A percentile compares a stretch with the other conserved stretches of the same genome.
These are phyloP conservation scores for Melaleuca quinquenervia DNA, from an alignment of 345 rosid genomes.

Conservation along the genomic window DNA sequence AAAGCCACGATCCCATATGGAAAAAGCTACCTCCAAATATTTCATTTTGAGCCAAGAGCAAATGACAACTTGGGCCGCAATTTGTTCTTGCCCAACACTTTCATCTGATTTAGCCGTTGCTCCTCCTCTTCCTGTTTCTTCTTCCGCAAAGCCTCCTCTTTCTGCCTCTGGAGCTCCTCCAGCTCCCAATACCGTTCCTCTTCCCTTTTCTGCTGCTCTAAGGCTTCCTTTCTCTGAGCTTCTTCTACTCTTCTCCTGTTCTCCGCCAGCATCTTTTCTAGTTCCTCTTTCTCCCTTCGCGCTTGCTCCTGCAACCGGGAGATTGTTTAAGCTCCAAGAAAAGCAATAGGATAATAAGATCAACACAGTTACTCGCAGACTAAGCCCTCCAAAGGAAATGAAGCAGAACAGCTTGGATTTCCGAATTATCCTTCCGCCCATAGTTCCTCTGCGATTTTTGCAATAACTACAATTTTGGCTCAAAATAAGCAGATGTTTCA, in stretches of 20 bases:
- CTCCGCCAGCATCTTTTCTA: conserved; percentile 73
- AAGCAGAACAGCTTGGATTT: not conserved
- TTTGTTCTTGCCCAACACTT: conserved; percentile 93
- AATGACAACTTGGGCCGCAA: conserved; percentile 87
- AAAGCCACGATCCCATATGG: not conserved
- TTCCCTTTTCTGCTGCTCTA: conserved; percentile 75
- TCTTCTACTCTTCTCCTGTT: conserved; percentile 68
- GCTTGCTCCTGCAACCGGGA: conserved; percentile 44
- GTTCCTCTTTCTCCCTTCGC: conserved; percentile 58
- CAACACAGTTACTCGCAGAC: not conserved
- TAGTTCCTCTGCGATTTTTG: not conserved
- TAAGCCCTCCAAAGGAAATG: not conserved
- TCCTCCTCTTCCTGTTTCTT: conserved; percentile 91
- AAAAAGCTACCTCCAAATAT: not conserved
- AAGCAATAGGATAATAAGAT: not conserved
- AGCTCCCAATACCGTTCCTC: conserved; percentile 77
- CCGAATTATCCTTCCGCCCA: not conserved
- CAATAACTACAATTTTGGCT: not conserved
- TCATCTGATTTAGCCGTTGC: conserved; percentile 82
- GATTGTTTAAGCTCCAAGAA: not conserved
- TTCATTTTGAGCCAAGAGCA: conserved; percentile 77
- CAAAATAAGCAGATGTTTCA: not conserved
- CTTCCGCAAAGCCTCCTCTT: conserved; percentile 74
- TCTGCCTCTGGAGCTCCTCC: conserved; percentile 72
- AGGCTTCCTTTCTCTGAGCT: conserved; percentile 73